Percentiles rank a stretch among this genome's conserved stretches.
These are phyloP conservation scores for Fusarium subtropicale DNA, from an alignment of 2,329 filamentous ascomycete species.

Conservation along the genomic window DNA sequence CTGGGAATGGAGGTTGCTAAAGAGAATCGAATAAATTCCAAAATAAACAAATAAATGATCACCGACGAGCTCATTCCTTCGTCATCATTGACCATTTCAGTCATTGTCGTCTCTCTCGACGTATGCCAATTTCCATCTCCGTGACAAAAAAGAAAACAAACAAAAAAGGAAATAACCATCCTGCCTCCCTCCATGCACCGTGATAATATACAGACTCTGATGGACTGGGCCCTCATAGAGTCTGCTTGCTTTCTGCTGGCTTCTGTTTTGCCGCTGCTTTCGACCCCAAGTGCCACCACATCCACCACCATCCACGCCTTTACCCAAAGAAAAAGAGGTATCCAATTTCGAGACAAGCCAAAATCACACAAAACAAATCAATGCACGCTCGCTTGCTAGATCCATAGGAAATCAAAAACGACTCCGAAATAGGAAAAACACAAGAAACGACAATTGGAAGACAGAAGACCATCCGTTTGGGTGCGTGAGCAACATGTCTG, in stretches of 20 bases:
- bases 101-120: conserved; percentile 41
- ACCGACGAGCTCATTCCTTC: conserved; percentile 44
- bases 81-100: conserved; percentile 47
- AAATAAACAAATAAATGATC: conserved; percentile 41
- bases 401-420: conserved; percentile 50
- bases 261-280: conserved; percentile 41
- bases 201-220: conserved; percentile 39
- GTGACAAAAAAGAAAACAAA: not conserved
- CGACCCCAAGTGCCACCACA: conserved; percentile 15
- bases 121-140: conserved; percentile 37
- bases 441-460: conserved; percentile 48
- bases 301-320: conserved; percentile 32
- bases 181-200: conserved; percentile 30
- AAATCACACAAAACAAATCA: conserved; percentile 51
- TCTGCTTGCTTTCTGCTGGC: conserved; percentile 41
- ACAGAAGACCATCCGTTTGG: conserved; percentile 53
- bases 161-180: conserved; percentile 13
- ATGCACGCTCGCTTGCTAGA: conserved; percentile 54
- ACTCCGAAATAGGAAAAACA: conserved; percentile 49
- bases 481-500: conserved; percentile 65
- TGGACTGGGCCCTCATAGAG: conserved; percentile 46
- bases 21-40: conserved; percentile 42
- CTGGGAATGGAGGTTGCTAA: conserved; percentile 39
- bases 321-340: conserved; percentile 41
- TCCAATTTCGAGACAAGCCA: conserved; percentile 45